A percentile compares a stretch with the other conserved stretches of the same genome.
These are phyloP conservation scores for Choanephora cucurbitarum DNA, from an alignment of 371 early-diverging fungal genomes.

Conservation along the genomic window DNA sequence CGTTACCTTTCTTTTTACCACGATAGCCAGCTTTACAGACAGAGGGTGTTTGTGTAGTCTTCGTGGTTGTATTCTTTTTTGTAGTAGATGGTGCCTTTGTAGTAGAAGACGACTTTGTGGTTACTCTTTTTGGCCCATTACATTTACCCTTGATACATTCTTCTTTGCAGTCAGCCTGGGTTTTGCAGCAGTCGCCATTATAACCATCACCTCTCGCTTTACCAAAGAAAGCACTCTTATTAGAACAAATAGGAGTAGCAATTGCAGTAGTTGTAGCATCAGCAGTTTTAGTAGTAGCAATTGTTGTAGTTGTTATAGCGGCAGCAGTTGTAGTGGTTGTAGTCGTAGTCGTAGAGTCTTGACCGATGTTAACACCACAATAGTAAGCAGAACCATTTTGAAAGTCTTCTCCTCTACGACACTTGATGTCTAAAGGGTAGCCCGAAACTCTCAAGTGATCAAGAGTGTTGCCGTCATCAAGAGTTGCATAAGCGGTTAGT, in stretches of 20 bases:
- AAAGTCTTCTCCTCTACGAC: too few species aligned
- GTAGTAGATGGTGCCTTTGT: neutral
- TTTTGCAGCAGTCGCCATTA: conserved; percentile 5
- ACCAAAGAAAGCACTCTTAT: neutral
- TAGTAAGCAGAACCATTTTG: too few species aligned
- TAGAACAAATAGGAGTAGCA: neutral
- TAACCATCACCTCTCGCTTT: conserved; percentile 4
- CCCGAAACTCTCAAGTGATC: too few species aligned
- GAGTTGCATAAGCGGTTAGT: too few species aligned
- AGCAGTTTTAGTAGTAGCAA: neutral
- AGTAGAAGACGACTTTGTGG: neutral
- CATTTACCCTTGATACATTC: conserved; percentile 7
- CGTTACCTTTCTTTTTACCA: conserved; percentile 5
- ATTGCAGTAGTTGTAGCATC: neutral
- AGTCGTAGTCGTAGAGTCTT: too few species aligned
- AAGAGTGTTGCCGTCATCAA: too few species aligned
- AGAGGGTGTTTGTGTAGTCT: neutral
- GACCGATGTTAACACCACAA: too few species aligned
- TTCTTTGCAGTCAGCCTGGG: conserved; percentile 6
- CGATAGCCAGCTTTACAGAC: neutral
- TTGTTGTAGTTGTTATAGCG: neutral
- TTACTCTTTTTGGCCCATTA: neutral
- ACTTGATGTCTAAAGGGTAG: too few species aligned
- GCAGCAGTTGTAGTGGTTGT: neutral
- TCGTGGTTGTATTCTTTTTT: neutral